Percentiles rank a stretch among this genome's conserved stretches.
These are phyloP conservation scores for Plasmodium sp. DNA, from an alignment of 169 alveolate species.

Conservation along the genomic window DNA sequence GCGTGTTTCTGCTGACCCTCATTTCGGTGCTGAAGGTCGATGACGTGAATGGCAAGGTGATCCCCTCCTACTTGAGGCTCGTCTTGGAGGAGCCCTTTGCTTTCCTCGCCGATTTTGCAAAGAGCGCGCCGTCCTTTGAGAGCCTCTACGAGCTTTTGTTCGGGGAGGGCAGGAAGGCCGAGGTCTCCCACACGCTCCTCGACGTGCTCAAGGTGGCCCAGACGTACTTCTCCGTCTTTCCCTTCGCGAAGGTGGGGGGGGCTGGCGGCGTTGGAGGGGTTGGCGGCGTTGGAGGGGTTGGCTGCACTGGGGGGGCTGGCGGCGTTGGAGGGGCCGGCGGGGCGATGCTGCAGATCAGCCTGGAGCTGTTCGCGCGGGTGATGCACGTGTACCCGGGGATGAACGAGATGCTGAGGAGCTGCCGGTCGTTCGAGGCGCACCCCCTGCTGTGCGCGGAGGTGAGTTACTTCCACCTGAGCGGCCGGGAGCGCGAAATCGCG, in stretches of 20 bases:
- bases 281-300: background rate
- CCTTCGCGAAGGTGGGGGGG: background rate
- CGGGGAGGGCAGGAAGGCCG: background rate
- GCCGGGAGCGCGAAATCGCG: background rate
- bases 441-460: conserved; percentile 20
- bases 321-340: background rate
- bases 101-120: background rate
- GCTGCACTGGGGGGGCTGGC: background rate
- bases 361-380: background rate
- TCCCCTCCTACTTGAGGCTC: background rate
- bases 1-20: conserved; percentile 5
- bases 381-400: background rate
- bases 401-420: background rate
- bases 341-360: background rate
- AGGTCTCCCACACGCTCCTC: background rate
- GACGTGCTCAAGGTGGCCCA: conserved; percentile 26
- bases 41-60: background rate
- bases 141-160: background rate
- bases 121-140: background rate
- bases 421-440: background rate
- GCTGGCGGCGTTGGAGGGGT: background rate
- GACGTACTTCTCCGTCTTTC: conserved; percentile 2
- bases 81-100: conserved; percentile 2
- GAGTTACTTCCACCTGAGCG: conserved; percentile 34
- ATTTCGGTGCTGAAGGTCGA: conserved; percentile 11